phyloP scores from a whole-genome alignment of 805 yeast species.

The Lachancea meyersii region DNA sequence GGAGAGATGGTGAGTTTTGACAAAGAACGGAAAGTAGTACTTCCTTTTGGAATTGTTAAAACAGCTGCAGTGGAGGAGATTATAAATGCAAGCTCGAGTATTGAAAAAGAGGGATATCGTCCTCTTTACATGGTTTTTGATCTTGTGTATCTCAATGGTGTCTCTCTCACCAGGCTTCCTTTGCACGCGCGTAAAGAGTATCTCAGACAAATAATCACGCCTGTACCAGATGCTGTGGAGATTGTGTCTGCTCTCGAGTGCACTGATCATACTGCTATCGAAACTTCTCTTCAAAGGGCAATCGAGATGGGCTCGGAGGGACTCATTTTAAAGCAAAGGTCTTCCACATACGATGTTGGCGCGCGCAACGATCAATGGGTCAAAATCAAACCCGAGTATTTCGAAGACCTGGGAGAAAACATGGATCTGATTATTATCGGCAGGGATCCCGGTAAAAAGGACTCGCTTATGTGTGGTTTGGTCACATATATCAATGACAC shows the following conservation, averaged over 20 bases:
- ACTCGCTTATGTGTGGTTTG: conserved; percentile 67
- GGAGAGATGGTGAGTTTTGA: conserved; percentile 95
- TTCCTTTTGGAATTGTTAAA: conserved; percentile 80
- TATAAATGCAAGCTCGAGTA: conserved; percentile 37
- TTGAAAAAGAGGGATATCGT: conserved; percentile 33
- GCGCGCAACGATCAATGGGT: conserved; percentile 66
- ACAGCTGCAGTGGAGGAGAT: conserved; percentile 56
- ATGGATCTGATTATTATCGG: conserved; percentile 79
- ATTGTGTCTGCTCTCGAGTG: conserved; percentile 40
- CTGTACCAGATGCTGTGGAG: conserved; percentile 44
- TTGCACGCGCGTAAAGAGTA: conserved; percentile 51
- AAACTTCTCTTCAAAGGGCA: conserved; percentile 48
- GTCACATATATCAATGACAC: conserved; percentile 30
- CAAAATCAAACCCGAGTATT: conserved; percentile 86
- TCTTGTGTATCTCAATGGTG: conserved; percentile 61
- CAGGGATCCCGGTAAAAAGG: conserved; percentile 62
- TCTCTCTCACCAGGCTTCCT: conserved; percentile 48
- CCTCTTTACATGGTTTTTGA: conserved; percentile 70
- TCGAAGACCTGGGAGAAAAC: conserved; percentile 80
- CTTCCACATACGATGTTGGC: conserved; percentile 54
- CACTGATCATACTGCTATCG: conserved; percentile 46
- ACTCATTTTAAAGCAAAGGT: conserved; percentile 61
- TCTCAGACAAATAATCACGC: conserved; percentile 41
- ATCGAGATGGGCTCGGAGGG: conserved; percentile 73
- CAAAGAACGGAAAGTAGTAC: conserved; percentile 42